Evolutionary conservation across 2,329 filamentous ascomycete species (phyloP).

Genomic region (Elsinoe batatas): DNA sequence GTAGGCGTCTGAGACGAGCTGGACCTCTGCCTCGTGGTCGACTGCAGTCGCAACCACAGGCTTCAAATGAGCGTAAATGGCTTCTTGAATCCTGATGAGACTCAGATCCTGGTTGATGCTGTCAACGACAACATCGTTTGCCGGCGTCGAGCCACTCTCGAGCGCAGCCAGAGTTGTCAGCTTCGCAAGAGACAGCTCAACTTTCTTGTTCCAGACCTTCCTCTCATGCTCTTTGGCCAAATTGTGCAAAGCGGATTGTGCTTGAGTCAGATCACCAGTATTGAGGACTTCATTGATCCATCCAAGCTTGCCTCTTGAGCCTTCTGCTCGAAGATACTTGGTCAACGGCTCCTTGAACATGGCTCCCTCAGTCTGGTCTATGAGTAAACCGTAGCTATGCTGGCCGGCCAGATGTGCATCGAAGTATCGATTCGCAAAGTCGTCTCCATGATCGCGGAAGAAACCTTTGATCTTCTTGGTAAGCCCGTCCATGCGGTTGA

Average conservation of each 20-base stretch:
- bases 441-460: constrained; percentile 55
- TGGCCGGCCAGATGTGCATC: constrained; percentile 40
- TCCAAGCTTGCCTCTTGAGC: constrained; percentile 64
- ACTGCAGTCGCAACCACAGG: constrained; percentile 61
- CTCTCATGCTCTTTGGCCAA: constrained; percentile 63
- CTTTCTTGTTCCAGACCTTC: constrained; percentile 85
- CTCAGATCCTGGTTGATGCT: constrained; percentile 47
- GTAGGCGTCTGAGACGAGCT: constrained; percentile 45
- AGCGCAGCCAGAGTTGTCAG: constrained; percentile 58
- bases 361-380: constrained; percentile 45
- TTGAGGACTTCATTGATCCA: constrained; percentile 90
- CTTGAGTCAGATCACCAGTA: constrained; percentile 64
- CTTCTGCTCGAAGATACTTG: constrained; percentile 62
- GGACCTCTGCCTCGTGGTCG: constrained; percentile 66
- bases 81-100: constrained; percentile 69
- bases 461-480: constrained; percentile 37
- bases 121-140: constrained; percentile 14
- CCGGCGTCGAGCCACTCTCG: constrained; percentile 16
- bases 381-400: constrained; percentile 41
- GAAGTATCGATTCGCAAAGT: constrained; percentile 70
- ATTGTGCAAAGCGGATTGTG: constrained; percentile 59
- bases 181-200: constrained; percentile 83
- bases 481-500: constrained; percentile 35
- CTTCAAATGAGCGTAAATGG: constrained; percentile 60
- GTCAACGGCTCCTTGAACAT: constrained; percentile 65